These are phyloP conservation scores for Rostrohypoxylon terebratum DNA, from an alignment of 495 filamentous ascomycete species.

Conservation along the genomic window DNA sequence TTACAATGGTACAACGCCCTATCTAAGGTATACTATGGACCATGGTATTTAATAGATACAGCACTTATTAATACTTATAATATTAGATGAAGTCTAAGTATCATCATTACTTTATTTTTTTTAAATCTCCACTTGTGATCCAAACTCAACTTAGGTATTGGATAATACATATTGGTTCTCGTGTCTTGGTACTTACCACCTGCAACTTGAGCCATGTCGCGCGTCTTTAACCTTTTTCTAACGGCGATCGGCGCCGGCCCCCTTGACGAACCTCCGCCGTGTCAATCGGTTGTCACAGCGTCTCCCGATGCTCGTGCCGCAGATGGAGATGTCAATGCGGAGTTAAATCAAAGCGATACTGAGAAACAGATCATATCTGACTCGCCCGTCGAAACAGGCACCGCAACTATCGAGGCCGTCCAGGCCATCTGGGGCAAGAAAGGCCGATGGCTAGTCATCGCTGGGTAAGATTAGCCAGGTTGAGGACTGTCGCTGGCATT, in stretches of 20 bases:
- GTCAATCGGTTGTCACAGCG: background rate
- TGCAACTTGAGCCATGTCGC: background rate
- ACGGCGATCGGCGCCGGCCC: constrained; percentile 33
- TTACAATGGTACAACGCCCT: too few species aligned
- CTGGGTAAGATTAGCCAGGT: constrained; percentile 49
- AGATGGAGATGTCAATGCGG: background rate
- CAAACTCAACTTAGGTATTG: background rate
- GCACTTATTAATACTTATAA: too few species aligned
- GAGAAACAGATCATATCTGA: constrained; percentile 20
- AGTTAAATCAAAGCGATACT: background rate
- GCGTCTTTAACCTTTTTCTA: constrained; percentile 6
- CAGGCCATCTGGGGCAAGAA: constrained; percentile 59
- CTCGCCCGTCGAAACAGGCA: constrained; percentile 41
- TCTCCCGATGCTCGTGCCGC: background rate
- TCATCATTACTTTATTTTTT: too few species aligned
- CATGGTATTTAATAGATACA: too few species aligned
- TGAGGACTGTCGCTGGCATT: background rate
- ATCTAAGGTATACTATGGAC: too few species aligned
- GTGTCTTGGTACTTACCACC: too few species aligned
- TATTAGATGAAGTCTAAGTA: too few species aligned
- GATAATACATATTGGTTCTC: background rate
- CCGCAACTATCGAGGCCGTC: constrained; percentile 54
- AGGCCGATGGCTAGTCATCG: constrained; percentile 58
- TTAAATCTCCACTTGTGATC: background rate
- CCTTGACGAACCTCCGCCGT: constrained; percentile 21